Evolutionary conservation across 768 basidiomycete species (phyloP).

Genomic region (Amanita thiersii): DNA sequence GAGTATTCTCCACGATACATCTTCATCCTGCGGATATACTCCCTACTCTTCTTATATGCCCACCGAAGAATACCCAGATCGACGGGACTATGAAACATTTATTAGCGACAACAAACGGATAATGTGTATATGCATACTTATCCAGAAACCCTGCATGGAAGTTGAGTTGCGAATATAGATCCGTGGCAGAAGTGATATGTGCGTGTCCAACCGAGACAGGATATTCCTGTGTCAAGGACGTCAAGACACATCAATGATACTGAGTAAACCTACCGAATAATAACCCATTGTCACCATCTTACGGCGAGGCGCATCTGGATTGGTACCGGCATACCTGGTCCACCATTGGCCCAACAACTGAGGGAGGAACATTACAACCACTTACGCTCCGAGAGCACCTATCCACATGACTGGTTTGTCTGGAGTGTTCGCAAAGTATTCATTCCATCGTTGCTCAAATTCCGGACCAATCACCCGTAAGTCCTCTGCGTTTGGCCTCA

Average conservation of each 20-base stretch:
- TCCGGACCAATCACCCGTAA: slow-evolving; percentile 39
- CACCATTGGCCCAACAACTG: neutral
- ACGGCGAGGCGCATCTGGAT: slow-evolving; percentile 13
- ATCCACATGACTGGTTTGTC: slow-evolving; percentile 50
- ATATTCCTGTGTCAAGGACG: too few relatives aligned
- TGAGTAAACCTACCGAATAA: slow-evolving; percentile 11
- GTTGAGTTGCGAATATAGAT: slow-evolving; percentile 31
- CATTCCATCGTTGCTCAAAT: slow-evolving; percentile 41
- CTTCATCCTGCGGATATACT: slow-evolving; percentile 47
- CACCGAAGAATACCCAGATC: slow-evolving; percentile 40
- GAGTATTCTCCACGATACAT: slow-evolving; percentile 30
- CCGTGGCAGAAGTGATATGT: slow-evolving; percentile 35
- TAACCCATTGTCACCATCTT: slow-evolving; percentile 20
- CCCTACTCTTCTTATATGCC: slow-evolving; percentile 48
- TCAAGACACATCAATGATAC: neutral
- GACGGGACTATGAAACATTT: slow-evolving; percentile 19
- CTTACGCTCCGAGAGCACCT: slow-evolving; percentile 31
- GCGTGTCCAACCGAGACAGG: slow-evolving; percentile 39
- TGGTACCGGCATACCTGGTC: slow-evolving; percentile 12
- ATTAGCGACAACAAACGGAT: neutral
- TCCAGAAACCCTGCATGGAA: slow-evolving; percentile 40
- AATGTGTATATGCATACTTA: slow-evolving; percentile 23
- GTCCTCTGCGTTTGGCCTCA: slow-evolving; percentile 43
- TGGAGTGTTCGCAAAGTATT: slow-evolving; percentile 38
- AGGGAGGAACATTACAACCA: slow-evolving; percentile 1